Percentiles rank a stretch among this genome's conserved stretches.
Conservation (phyloP, 2,329 filamentous ascomycete species). For the Ploettnerulaceae sp. region DNA sequence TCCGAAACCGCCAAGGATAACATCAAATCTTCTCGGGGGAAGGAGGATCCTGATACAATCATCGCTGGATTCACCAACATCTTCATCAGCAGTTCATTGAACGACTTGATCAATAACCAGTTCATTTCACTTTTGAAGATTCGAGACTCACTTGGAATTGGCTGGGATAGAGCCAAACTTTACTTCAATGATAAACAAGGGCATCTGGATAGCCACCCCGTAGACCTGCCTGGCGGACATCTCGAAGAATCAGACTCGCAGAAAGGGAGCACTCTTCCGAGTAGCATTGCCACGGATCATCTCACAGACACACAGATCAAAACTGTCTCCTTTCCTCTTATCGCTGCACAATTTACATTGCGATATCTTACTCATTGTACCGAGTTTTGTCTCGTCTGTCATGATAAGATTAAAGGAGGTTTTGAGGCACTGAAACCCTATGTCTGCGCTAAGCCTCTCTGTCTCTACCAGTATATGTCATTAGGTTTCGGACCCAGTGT, state of each 20-base stretch:
- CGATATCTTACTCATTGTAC: slow-evolving; percentile 76
- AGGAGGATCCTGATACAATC: background rate
- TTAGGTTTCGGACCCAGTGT: slow-evolving; percentile 82
- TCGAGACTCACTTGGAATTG: slow-evolving; percentile 46
- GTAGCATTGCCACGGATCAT: slow-evolving; percentile 31
- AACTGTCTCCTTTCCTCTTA: slow-evolving; percentile 47
- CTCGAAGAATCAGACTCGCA: slow-evolving; percentile 6
- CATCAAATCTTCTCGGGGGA: background rate
- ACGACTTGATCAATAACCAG: slow-evolving; percentile 60
- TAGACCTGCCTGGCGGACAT: slow-evolving; percentile 16
- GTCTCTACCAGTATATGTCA: slow-evolving; percentile 82
- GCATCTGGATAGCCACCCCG: slow-evolving; percentile 17
- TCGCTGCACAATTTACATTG: slow-evolving; percentile 70
- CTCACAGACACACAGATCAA: slow-evolving; percentile 27
- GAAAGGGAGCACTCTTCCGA: slow-evolving; percentile 20
- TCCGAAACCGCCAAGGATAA: slow-evolving; percentile 30
- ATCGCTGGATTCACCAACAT: slow-evolving; percentile 46
- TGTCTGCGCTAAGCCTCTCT: slow-evolving; percentile 71
- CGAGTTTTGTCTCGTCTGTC: slow-evolving; percentile 83
- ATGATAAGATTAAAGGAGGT: slow-evolving; percentile 58
- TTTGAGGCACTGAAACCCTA: slow-evolving; percentile 72
- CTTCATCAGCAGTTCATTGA: slow-evolving; percentile 69
- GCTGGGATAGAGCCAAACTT: slow-evolving; percentile 61
- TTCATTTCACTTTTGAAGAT: slow-evolving; percentile 60
- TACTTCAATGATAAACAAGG: slow-evolving; percentile 29